A percentile compares a stretch with the other conserved stretches of the same genome.
Conservation (phyloP, 139 green algal species). For the Chlamydomonas sp. region DNA sequence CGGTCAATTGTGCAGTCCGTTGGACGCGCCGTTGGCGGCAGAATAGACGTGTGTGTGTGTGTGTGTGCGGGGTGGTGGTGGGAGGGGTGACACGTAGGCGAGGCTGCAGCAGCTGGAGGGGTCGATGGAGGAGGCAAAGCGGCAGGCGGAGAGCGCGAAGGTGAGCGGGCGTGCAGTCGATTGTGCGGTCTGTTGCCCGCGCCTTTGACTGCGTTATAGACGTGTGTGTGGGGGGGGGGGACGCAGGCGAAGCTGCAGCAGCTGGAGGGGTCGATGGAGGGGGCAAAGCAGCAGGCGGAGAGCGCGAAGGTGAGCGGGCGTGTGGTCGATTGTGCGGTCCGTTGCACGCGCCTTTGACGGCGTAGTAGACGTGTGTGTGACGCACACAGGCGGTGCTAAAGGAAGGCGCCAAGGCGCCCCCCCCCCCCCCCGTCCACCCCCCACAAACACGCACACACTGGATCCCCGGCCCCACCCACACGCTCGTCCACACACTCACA, state of each 20-base stretch:
- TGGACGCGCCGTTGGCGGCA: no score
- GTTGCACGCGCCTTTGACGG: no score
- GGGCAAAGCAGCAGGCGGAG: slow-evolving; percentile 31
- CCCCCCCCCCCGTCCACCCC: no score
- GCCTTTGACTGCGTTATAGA: no score
- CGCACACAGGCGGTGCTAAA: background rate
- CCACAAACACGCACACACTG: no score
- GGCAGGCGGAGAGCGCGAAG: background rate
- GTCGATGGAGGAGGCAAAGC: background rate
- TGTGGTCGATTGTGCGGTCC: background rate
- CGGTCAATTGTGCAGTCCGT: no score
- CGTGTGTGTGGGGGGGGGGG: background rate
- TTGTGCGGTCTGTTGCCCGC: no score
- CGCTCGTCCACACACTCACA: no score
- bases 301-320: slow-evolving; percentile 18
- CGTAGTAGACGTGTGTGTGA: background rate
- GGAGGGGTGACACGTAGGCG: background rate
- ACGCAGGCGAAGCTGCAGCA: slow-evolving; percentile 24
- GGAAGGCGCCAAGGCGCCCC: background rate
- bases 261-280: slow-evolving; percentile 34
- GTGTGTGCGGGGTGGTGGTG: background rate
- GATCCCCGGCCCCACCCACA: no score
- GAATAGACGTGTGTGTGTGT: no score
- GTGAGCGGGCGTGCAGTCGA: background rate
- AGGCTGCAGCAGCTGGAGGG: background rate